Conservation (phyloP, 768 basidiomycete species). For the Lactarius evosmus region DNA sequence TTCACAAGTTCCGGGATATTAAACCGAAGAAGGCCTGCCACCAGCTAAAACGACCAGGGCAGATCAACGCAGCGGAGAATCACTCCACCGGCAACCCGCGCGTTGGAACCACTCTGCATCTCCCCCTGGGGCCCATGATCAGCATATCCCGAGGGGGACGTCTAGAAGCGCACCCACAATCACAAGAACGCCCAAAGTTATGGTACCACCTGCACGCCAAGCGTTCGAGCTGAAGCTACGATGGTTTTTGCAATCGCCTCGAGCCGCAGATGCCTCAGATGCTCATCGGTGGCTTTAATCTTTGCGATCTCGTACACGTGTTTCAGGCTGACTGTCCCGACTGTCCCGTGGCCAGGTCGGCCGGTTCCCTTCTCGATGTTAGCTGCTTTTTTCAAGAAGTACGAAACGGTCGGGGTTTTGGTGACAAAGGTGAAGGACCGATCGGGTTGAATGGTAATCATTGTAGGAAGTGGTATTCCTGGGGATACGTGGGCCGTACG, state of each 20-base stretch:
- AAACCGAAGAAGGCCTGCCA: constrained; percentile 25
- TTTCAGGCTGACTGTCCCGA: constrained; percentile 87
- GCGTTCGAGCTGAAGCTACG: constrained; percentile 81
- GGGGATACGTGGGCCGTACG: constrained; percentile 83
- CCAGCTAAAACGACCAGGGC: constrained; percentile 21
- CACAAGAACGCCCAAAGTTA: constrained; percentile 41
- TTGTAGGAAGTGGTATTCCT: constrained; percentile 86
- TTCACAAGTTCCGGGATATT: constrained; percentile 28
- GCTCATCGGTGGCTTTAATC: constrained; percentile 89
- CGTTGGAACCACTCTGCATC: constrained; percentile 11
- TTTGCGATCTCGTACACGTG: constrained; percentile 99
- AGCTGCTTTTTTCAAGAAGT: constrained; percentile 88
- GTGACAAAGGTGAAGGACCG: constrained; percentile 91
- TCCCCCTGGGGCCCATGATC: constrained; percentile 15
- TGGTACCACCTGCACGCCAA: constrained; percentile 88
- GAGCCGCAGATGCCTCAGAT: constrained; percentile 80
- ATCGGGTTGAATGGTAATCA: constrained; percentile 92
- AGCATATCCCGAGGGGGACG: constrained; percentile 16
- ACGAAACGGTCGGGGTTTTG: constrained; percentile 86
- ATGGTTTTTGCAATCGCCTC: constrained; percentile 88
- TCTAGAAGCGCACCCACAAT: constrained; percentile 17
- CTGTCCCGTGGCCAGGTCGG: constrained; percentile 71
- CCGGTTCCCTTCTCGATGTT: constrained; percentile 89
- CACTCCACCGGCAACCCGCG: constrained; percentile 22
- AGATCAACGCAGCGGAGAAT: constrained; percentile 20